Evolutionary conservation across 2,329 filamentous ascomycete genomes (phyloP).

Genomic region (Colletotrichum brevisporum): DNA sequence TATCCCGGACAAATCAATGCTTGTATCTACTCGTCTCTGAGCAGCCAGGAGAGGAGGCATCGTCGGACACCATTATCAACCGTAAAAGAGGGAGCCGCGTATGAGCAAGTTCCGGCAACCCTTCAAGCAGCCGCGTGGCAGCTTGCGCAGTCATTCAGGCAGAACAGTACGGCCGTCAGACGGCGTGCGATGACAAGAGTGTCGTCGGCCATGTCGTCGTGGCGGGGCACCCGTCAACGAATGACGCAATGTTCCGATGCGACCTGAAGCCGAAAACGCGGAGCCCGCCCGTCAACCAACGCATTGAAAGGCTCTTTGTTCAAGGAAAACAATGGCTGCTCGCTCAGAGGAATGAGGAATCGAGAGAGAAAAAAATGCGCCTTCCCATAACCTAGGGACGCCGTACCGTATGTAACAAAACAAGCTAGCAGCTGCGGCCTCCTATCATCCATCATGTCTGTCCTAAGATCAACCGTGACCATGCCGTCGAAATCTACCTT

Average conservation of each 20-base stretch:
- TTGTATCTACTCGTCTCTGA: neutral
- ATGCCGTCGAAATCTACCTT: neutral
- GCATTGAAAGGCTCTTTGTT: conserved; percentile 3
- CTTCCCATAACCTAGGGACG: conserved; percentile 25
- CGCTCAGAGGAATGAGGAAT: neutral
- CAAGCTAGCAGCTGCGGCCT: conserved; percentile 30
- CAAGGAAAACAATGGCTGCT: conserved; percentile 13
- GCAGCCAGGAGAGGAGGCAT: neutral
- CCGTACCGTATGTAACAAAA: conserved; percentile 36
- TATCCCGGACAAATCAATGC: neutral
- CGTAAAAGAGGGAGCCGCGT: neutral
- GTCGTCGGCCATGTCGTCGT: conserved; percentile 6
- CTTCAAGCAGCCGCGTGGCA: neutral
- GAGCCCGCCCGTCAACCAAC: neutral
- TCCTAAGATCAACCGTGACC: conserved; percentile 3
- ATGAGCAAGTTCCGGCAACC: neutral
- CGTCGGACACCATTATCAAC: neutral
- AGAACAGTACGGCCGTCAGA: neutral
- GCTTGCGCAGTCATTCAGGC: neutral
- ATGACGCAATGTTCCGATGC: conserved; percentile 32
- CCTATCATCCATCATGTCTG: conserved; percentile 22
- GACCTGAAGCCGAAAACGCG: conserved; percentile 21
- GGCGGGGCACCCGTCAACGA: conserved; percentile 29
- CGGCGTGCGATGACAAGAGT: neutral
- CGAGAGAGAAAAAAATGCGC: conserved; percentile 14